Conservation (phyloP, 805 yeast species). For the Myxozyma sirexii region DNA sequence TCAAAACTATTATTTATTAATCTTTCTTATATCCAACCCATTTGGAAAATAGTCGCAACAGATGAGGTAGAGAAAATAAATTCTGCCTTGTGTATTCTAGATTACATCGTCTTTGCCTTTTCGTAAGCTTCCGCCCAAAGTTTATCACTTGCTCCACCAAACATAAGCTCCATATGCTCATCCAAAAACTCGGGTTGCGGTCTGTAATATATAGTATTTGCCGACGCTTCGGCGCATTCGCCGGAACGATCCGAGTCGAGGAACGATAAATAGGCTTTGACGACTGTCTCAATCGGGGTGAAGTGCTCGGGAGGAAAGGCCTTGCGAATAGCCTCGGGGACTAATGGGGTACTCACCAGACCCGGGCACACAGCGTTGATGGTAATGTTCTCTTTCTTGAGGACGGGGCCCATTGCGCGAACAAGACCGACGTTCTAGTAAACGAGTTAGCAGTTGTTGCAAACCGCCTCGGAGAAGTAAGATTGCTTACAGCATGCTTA, state of each 20-base stretch:
- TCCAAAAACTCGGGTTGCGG: background rate
- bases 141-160: background rate
- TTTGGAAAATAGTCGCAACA: no score
- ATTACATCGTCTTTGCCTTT: background rate
- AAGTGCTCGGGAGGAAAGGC: background rate
- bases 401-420: background rate
- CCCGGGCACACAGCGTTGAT: conserved; percentile 2
- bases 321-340: background rate
- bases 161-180: background rate
- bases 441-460: background rate
- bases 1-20: no score
- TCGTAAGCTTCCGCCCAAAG: background rate
- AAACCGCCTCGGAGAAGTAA: background rate
- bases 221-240: background rate
- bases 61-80: no score
- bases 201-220: background rate
- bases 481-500: background rate
- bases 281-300: conserved; percentile 3
- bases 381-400: background rate
- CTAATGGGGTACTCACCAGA: background rate
- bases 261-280: background rate
- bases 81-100: no score
- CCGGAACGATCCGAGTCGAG: background rate
- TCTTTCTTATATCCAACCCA: no score
- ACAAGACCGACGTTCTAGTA: background rate